Evolutionary conservation across 306 rosid species (phyloP), one percentile per base, ranked within the genome.

Genomic region (Casuarina equisetifolia): DNA sequence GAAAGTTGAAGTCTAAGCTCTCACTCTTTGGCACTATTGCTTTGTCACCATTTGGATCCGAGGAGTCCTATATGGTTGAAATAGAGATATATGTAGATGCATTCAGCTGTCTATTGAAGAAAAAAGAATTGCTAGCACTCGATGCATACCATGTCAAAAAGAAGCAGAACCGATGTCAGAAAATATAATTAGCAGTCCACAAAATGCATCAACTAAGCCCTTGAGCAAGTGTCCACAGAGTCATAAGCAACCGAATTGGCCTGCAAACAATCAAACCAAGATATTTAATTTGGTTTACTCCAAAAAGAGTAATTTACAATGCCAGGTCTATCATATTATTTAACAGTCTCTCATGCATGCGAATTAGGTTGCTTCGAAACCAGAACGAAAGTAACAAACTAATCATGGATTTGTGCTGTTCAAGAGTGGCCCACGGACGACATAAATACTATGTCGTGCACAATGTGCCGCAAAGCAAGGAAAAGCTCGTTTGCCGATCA

Each of bases 11-110:
- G 70, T 89, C 96, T 82, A 88, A 72, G 39, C 83, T 76, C 89
- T 93, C 98, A 36, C 88, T 75, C 86, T 91, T 93, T 39, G 93
- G 91, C 53, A 82, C 67, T 72, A 86, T 16, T 38, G 59, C 78
- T 54, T 79, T 81, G 76, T 88, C 70, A 36, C 81, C 81, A 74
- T 78, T 89, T 79, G 42, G 69, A 40, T 80, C 81, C 13, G 82
- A 59, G n/a, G 74, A 78, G 52, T 84, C 76, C 91, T 85, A 81
- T 19, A 77, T 3, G 76, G 55, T 11, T 75, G 9, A 82, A 58
- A 69, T 55, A 62, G 62, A 79, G 50, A 49, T 16, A 50, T 67
- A 73, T 39, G 76, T 55, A 53, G 17, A 13, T 9, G 15, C 73
- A 78, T 69, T 76, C 59, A 70, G 58, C 54, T 36, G 57, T 38